Conservation (phyloP, 192 early-diverging fungal species). For the Lobosporangium transversale region DNA sequence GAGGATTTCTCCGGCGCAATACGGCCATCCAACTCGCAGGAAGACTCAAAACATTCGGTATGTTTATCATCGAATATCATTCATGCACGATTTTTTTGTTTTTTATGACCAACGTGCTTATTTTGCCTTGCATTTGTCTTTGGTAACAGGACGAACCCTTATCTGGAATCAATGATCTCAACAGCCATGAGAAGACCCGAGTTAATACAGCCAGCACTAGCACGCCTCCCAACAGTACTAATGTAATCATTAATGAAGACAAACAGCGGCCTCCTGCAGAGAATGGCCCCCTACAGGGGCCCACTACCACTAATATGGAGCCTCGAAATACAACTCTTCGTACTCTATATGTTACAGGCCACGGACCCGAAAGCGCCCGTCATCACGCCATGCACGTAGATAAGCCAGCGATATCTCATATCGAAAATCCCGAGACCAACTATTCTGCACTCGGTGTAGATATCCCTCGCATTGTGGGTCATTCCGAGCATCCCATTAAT, state of each 20-base stretch:
- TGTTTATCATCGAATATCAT: too few species aligned
- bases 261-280: not conserved
- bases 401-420: slow-evolving; percentile 8
- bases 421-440: not conserved
- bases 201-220: not conserved
- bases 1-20: too few species aligned
- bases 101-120: too few species aligned
- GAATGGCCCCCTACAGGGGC: too few species aligned
- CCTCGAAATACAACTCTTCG: not conserved
- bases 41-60: too few species aligned
- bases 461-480: slow-evolving; percentile 9
- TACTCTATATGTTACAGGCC: slow-evolving; percentile 27
- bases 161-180: not conserved
- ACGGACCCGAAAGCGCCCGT: slow-evolving; percentile 8
- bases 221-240: not conserved
- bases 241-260: not conserved
- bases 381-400: slow-evolving; percentile 28
- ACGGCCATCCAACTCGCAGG: too few species aligned
- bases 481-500: not conserved
- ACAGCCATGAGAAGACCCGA: not conserved
- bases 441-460: slow-evolving; percentile 26
- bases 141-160: not conserved
- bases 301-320: too few species aligned
- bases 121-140: not conserved
- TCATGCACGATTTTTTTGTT: not conserved